Conservation (phyloP, 83 land plant genomes). For the Diphasiastrum complanatum region DNA sequence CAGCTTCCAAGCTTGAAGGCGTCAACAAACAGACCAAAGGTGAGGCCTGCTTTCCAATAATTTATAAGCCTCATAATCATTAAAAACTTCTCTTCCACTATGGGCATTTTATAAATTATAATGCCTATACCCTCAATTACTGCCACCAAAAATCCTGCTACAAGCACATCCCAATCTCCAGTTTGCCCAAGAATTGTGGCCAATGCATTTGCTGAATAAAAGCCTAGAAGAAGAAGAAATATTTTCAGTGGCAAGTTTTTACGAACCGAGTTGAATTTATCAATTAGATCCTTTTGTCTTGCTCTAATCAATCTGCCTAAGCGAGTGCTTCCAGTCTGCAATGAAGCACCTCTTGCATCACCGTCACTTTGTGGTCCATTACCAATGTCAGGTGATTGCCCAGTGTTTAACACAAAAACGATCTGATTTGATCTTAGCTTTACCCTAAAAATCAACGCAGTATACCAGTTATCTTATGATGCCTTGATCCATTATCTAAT, state of each 20-base stretch:
- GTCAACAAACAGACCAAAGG: constrained; percentile 8
- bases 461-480: too few species aligned
- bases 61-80: neutral
- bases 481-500: too few species aligned
- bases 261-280: neutral
- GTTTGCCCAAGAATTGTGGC: constrained; percentile 3
- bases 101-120: neutral
- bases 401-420: too few species aligned
- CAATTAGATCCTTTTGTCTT: neutral
- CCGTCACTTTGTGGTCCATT: too few species aligned
- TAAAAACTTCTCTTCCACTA: neutral
- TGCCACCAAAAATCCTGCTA: neutral
- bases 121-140: constrained; percentile 1
- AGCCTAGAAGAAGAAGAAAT: constrained; percentile 1
- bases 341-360: neutral
- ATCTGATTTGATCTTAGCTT: too few species aligned
- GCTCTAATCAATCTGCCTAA: neutral
- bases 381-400: too few species aligned
- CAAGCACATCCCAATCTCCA: constrained; percentile 9
- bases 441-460: too few species aligned
- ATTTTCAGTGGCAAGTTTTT: constrained; percentile 2
- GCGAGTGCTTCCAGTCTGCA: neutral
- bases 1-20: constrained; percentile 11
- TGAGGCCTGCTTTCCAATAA: constrained; percentile 9
- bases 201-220: constrained; percentile 7